Evolutionary conservation across 1,284 basidiomycete genomes (phyloP).

Genomic region (Mycena sp.): DNA sequence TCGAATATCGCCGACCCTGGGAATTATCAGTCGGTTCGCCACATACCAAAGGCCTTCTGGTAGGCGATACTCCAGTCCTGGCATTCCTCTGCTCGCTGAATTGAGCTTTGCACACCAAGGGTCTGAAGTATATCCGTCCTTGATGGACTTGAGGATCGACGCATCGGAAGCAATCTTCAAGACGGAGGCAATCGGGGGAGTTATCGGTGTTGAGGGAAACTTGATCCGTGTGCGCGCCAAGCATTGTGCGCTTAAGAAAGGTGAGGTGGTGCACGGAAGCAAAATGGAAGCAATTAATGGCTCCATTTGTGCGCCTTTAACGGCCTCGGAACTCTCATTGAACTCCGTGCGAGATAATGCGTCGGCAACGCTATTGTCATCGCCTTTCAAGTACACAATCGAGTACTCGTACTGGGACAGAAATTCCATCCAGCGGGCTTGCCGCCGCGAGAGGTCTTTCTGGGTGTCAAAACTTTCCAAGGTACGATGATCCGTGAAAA

Average conservation of each 20-base stretch:
- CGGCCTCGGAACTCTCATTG: conserved; percentile 46
- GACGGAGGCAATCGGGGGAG: background rate
- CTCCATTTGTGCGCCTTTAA: conserved; percentile 45
- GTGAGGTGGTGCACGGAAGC: too few species aligned
- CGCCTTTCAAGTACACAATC: too few species aligned
- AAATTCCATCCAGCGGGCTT: too few species aligned
- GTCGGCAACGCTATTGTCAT: too few species aligned
- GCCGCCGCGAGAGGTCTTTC: too few species aligned
- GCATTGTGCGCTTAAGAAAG: background rate
- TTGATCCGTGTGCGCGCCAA: background rate
- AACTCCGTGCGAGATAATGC: too few species aligned
- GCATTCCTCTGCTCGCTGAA: background rate
- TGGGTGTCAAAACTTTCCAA: too few species aligned
- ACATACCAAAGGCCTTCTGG: background rate
- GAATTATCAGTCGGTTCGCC: conserved; percentile 41
- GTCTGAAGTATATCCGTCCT: conserved; percentile 40
- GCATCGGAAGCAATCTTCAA: background rate
- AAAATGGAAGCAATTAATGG: background rate
- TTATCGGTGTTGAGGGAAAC: background rate
- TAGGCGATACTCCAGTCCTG: background rate
- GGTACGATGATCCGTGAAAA: too few species aligned
- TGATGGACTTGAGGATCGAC: background rate
- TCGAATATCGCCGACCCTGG: conserved; percentile 19
- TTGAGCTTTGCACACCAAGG: too few species aligned
- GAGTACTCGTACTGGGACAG: too few species aligned